Conservation (phyloP, 2,329 filamentous ascomycete genomes). For the Fonsecaea multimorphosa region DNA sequence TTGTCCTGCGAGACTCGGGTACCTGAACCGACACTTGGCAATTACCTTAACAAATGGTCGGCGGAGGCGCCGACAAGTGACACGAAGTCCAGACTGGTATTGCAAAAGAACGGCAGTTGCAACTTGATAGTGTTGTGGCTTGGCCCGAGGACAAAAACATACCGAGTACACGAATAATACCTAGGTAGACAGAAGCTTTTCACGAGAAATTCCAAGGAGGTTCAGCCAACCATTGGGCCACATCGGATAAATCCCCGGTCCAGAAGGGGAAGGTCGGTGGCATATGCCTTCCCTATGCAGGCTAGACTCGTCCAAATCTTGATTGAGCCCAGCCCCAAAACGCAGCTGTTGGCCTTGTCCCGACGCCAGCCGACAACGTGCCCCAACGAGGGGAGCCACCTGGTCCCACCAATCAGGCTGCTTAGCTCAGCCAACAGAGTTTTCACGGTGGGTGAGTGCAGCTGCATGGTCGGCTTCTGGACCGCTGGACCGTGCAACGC, state of each 20-base stretch:
- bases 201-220: neutral
- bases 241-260: neutral
- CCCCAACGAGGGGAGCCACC: neutral
- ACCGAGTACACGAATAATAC: too few relatives aligned
- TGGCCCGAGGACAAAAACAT: slow-evolving; percentile 2
- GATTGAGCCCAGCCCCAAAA: neutral
- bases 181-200: neutral
- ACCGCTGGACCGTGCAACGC: slow-evolving; percentile 1
- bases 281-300: slow-evolving; percentile 6
- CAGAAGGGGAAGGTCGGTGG: neutral
- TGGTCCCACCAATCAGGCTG: slow-evolving; percentile 24
- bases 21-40: neutral
- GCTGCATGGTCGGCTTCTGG: slow-evolving; percentile 24
- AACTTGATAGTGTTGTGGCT: slow-evolving; percentile 11
- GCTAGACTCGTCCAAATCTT: slow-evolving; percentile 3
- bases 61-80: neutral
- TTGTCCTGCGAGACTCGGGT: neutral
- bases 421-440: slow-evolving; percentile 18
- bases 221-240: slow-evolving; percentile 5
- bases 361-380: neutral
- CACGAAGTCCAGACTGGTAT: neutral
- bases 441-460: slow-evolving; percentile 25
- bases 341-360: neutral
- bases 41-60: neutral
- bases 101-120: slow-evolving; percentile 2